These are phyloP conservation scores for Acrocalymma vagum DNA, from an alignment of 2,329 filamentous ascomycete species.

Conservation along the genomic window DNA sequence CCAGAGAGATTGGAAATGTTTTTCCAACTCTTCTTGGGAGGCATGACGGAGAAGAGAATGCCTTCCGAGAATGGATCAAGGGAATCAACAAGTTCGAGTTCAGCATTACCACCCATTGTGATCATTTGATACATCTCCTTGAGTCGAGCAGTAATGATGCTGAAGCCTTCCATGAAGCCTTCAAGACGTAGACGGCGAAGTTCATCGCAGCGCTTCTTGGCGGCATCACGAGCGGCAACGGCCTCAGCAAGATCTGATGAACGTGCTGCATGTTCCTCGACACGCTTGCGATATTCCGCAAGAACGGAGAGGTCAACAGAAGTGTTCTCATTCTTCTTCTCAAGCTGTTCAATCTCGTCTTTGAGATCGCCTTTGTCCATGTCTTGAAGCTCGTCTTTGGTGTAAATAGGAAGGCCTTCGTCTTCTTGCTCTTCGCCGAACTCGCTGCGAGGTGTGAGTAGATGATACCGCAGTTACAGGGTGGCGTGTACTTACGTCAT, in stretches of 20 bases:
- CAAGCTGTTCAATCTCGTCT: conserved; percentile 70
- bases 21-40: conserved; percentile 99
- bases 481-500: conserved; percentile 52
- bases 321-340: conserved; percentile 82
- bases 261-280: conserved; percentile 81
- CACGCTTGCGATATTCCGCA: conserved; percentile 84
- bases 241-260: conserved; percentile 85
- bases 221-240: conserved; percentile 79
- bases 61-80: conserved; percentile 97
- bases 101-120: conserved; percentile 98
- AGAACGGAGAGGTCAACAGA: conserved; percentile 90
- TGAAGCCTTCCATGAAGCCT: conserved; percentile 98
- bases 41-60: conserved; percentile 98
- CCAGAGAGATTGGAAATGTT: conserved; percentile 96
- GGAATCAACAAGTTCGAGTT: conserved; percentile 95
- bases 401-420: conserved; percentile 75
- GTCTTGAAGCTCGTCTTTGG: conserved; percentile 71
- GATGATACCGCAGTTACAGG: background rate
- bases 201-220: conserved; percentile 92
- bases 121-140: conserved; percentile 99
- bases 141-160: conserved; percentile 87
- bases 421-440: conserved; percentile 65
- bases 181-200: conserved; percentile 89
- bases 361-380: conserved; percentile 71
- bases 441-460: conserved; percentile 41